Conservation (phyloP, 2,329 filamentous ascomycete species). For the Cephalotrichum gorgonifer region DNA sequence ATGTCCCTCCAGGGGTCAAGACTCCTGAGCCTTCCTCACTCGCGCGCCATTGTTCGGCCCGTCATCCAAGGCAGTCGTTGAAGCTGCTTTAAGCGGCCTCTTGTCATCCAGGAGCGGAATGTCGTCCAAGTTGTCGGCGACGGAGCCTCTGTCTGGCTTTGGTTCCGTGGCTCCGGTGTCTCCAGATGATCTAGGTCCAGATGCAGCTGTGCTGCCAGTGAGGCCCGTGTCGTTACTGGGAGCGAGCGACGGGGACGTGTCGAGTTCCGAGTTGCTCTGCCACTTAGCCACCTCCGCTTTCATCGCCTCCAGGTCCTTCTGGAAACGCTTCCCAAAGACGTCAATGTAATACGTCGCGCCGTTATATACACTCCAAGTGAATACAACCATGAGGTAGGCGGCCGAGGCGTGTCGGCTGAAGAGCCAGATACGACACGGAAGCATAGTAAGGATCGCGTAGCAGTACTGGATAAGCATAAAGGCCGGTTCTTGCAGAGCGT, state of each 20-base stretch:
- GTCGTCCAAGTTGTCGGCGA: constrained; percentile 31
- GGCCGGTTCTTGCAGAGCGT: constrained; percentile 67
- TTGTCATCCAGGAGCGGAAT: constrained; percentile 47
- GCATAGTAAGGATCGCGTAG: constrained; percentile 87
- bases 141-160: background rate
- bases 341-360: constrained; percentile 98
- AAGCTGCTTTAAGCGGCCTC: constrained; percentile 9
- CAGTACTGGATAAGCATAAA: constrained; percentile 95
- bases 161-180: background rate
- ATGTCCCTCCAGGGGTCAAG: background rate
- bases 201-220: background rate
- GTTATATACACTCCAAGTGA: constrained; percentile 92
- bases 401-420: constrained; percentile 74
- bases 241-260: constrained; percentile 7
- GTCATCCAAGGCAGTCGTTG: constrained; percentile 25
- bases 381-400: constrained; percentile 69
- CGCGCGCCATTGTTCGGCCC: constrained; percentile 33
- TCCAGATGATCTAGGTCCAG: background rate
- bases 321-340: constrained; percentile 91
- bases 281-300: constrained; percentile 82
- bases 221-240: background rate
- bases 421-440: constrained; percentile 93
- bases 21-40: constrained; percentile 30
- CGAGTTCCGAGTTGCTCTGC: constrained; percentile 53
- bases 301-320: constrained; percentile 87